Base-by-base conservation (phyloP, 495 filamentous ascomycete genomes). In the Elasticomyces elasticus region DNA sequence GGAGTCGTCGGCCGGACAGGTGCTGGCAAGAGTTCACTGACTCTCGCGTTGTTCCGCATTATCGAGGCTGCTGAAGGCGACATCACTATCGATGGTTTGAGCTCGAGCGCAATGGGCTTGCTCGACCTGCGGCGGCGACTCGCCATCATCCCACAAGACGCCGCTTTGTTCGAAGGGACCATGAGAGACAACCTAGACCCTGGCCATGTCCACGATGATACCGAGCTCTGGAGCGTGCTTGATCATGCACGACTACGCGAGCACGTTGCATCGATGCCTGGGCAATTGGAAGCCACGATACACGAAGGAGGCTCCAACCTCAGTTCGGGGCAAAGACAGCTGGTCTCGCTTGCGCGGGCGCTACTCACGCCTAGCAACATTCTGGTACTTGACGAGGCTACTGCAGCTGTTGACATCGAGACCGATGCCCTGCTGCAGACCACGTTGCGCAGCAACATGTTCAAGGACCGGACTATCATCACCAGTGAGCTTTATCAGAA, bases 121-220 rank as follows among this genome's bases (percentile, higher is more conserved):
- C 69, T 88, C 49, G 94, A 97, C 66, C 77, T 99, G 52, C 79
- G 94, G 52, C 79, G 89, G 23, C 85, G 92, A 47, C 77, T 99
- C 33, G 90, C 94, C 38, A 99, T 99, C 68, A 99, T 99, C 61
- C 94, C 94, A 19, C 94, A 99, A 65, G 94, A 99, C 72, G 89
- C 94, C 46, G 89, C 91, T 62, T 79, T 99, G 62, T 99, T 99
- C 63, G 89, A 97, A 73, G 94, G 94, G 42, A 91, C 89, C 17
- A 76, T 99, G 58, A 79, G 94, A 62, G 94, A 97, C 69, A 99
- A 99, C 67, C 77, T 99, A 31, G 94, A 99, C 65, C 94, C 94
- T 30, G 86, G 85, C 31, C 84, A 94, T 69, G 88, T 90, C 48
- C 91, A 97, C 64, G 92, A 94, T 68, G 94, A 99, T 66, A 95